Evolutionary conservation across 352 stramenopile species (phyloP), one percentile per base, ranked within the genome.

Genomic region (Phytophthora foliorum): DNA sequence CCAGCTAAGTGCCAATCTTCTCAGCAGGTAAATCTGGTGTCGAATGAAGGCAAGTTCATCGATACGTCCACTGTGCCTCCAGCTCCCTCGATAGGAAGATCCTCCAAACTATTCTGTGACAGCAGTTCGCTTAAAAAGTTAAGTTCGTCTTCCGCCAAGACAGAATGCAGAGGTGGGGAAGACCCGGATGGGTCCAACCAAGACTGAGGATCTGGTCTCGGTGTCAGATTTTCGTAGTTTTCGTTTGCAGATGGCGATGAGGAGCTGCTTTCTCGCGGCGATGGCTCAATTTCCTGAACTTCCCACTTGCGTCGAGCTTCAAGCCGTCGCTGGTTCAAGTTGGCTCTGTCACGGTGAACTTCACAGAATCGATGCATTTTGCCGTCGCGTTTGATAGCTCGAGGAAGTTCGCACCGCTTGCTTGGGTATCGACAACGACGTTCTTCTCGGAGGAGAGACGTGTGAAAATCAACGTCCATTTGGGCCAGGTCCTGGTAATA

Each of bases 271-370:
- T 64, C 57, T 34, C 52, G 29, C 14, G 27, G 8, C 6, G 42
- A 13, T 3, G 5, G 54, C 25, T 65, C 45, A 1, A 29, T 6
- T 22, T 56, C 52, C 41, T 65, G 44, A 25, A 60, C 54, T 8
- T 74, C 66, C 16, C 64, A 46, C 32, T 72, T 69, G 0, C 78
- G 74, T 42, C 80, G 63, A 13, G 72, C 59, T 62, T 89, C 72
- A 16, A 81, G 70, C 19, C 72, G 71, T 25, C 80, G 77, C 53
- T 91, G 83, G 63, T 89, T 88, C 11, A 72, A 34, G 53, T 90
- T 90, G 13, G 80, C 77, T 55, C 78, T 76, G 22, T 67, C 55
- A 6, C 81, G 77, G 54, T 90, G 81, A 39, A 63, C 50, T 19
- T 82, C 62, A 36, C 81, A 90, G 31, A 86, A 75, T 3, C 73